Conservation (phyloP, 805 yeast genomes). For the Pichia manshurica region DNA sequence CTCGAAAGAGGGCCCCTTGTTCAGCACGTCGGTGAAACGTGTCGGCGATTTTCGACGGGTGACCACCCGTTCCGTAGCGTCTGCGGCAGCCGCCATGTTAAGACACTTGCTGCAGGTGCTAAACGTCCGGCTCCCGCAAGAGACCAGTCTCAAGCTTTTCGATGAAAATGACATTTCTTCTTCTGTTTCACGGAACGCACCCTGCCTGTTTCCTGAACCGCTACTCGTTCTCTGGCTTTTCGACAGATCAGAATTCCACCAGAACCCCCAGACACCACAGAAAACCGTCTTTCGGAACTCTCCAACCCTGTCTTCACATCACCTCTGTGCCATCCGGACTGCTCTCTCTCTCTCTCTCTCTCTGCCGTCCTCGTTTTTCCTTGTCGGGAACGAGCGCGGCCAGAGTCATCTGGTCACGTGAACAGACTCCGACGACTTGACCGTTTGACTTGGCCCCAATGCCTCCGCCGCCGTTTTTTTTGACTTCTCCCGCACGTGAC, state of each 20-base stretch:
- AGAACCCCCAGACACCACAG: neutral
- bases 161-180: neutral
- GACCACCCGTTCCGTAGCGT: slow-evolving; percentile 4
- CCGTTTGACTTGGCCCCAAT: no score
- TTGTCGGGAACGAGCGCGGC: slow-evolving; percentile 1
- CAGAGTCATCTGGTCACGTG: neutral
- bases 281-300: neutral
- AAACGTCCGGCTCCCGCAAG: neutral
- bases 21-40: slow-evolving; percentile 43
- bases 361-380: neutral
- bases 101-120: neutral
- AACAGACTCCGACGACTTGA: neutral
- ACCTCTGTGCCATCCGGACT: neutral
- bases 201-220: no score
- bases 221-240: neutral
- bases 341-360: no score
- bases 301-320: neutral
- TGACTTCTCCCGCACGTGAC: no score
- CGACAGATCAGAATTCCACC: neutral
- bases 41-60: slow-evolving; percentile 47
- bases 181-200: no score
- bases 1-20: slow-evolving; percentile 87
- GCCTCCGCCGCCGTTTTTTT: no score
- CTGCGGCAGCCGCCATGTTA: neutral
- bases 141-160: neutral